Evolutionary conservation across 169 alveolate species (phyloP).

Genomic region (Plasmodium blacklocki): DNA sequence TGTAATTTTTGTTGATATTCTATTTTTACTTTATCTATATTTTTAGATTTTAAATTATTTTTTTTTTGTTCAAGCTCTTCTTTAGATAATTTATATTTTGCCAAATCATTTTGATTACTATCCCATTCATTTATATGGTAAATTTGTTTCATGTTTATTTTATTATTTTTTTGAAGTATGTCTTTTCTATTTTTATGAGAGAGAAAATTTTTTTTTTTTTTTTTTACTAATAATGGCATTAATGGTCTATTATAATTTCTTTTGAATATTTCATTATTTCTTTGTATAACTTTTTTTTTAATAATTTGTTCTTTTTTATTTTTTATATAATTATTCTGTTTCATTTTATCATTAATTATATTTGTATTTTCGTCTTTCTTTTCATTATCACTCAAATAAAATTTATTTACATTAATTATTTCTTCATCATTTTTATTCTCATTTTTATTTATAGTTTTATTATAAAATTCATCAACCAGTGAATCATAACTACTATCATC

Average conservation of each 20-base stretch:
- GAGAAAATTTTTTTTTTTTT: conserved; percentile 8
- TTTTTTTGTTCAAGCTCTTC: conserved; percentile 69
- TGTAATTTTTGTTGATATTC: conserved; percentile 51
- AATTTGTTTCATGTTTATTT: conserved; percentile 5
- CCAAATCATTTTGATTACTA: conserved; percentile 58
- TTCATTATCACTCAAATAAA: neutral
- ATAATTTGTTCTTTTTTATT: conserved; percentile 4
- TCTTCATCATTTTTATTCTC: neutral
- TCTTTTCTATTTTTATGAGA: conserved; percentile 6
- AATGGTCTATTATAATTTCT: conserved; percentile 44
- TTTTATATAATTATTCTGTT: neutral
- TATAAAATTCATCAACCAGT: conserved; percentile 68
- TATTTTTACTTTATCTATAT: conserved; percentile 41
- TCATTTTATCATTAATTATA: neutral
- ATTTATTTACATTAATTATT: neutral
- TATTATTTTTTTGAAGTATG: neutral
- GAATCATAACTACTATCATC: conserved; percentile 67
- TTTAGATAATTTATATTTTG: conserved; percentile 52
- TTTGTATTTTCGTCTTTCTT: neutral
- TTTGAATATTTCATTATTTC: conserved; percentile 49
- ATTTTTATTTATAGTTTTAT: conserved; percentile 19
- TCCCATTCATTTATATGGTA: conserved; percentile 67
- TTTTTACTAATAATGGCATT: conserved; percentile 54
- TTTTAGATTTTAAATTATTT: conserved; percentile 53
- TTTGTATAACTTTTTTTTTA: conserved; percentile 58